Conservation (phyloP, 805 yeast genomes). For the Candida ascalaphidarum region DNA sequence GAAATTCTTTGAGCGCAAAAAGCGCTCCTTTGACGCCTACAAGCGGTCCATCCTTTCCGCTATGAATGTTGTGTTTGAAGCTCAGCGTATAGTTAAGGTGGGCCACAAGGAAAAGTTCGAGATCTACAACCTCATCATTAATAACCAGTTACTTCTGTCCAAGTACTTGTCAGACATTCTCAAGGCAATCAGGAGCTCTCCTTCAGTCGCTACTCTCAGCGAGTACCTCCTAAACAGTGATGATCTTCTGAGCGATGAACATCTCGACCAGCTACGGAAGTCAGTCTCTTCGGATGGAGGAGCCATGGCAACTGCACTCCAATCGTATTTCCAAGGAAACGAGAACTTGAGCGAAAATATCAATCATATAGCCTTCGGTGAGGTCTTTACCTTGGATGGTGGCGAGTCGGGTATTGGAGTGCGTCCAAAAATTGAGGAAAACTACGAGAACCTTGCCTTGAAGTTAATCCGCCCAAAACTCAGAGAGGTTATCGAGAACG, state of each 20-base stretch:
- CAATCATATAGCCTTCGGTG: slow-evolving; percentile 21
- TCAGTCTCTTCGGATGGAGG: neutral
- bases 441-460: slow-evolving; percentile 29
- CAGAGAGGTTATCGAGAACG: slow-evolving; percentile 20
- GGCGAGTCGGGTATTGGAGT: slow-evolving; percentile 11
- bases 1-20: slow-evolving; percentile 8
- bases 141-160: slow-evolving; percentile 18
- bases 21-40: slow-evolving; percentile 13
- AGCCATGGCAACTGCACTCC: slow-evolving; percentile 3
- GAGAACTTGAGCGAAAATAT: slow-evolving; percentile 10
- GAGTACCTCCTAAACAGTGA: slow-evolving; percentile 3
- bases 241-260: slow-evolving; percentile 2
- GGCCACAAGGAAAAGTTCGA: slow-evolving; percentile 19
- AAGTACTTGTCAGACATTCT: slow-evolving; percentile 13
- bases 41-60: slow-evolving; percentile 17
- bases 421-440: slow-evolving; percentile 34
- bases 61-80: slow-evolving; percentile 12
- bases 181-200: slow-evolving; percentile 3
- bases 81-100: slow-evolving; percentile 5
- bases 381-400: slow-evolving; percentile 22
- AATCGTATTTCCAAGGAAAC: slow-evolving; percentile 10
- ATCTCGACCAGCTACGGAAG: slow-evolving; percentile 2
- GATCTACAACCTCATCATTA: slow-evolving; percentile 21
- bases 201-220: no score
- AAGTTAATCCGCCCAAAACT: slow-evolving; percentile 27